Base-by-base conservation (phyloP, 2,329 filamentous ascomycete genomes). In the Keithomyces neogunnii region DNA sequence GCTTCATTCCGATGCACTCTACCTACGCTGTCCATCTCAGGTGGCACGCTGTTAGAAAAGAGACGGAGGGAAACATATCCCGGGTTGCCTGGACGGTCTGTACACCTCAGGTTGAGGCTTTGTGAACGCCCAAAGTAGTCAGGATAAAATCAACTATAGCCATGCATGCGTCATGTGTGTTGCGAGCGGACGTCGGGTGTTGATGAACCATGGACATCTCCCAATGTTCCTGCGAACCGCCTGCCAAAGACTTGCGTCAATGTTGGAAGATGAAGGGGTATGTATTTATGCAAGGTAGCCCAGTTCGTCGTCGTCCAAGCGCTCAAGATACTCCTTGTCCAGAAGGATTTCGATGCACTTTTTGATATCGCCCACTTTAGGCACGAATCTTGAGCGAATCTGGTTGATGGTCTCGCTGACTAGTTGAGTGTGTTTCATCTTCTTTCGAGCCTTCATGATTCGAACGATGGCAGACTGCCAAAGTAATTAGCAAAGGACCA, bases 371-470 rank as follows among this genome's bases (percentile, higher is more conserved):
- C 82, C 78, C 32, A 99, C 81, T 73, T 95, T 95, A 40, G 93
- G 93, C 52, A 90, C 84, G 70, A 99, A 99, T 40, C 93, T 88
- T 42, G 84, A 85, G 67, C 88, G 89, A 68, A 99, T 96, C 70
- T 97, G 93, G 64, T 85, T 86, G 68, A 99, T 97, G 29, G 91
- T 95, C 72, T 99, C 93, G 64, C 89, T 86, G 50, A 99, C 90
- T 10, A 99, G 84, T 65, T 93, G 87, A 55, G 86, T 84, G 72
- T 99, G 92, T 81, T 96, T 97, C 89, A 97, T 95, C 74, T 86
- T 89, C 83, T 99, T 97, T 55, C 93, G 86, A 3, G 92, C 95
- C 76, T 99, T 99, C 93, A 99, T 99, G 74, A 99, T 96, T 64
- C 93, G 89, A 52, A 99, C 93, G 68, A 99, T 97, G 29, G 92